Conservation (phyloP, 73 alveolate species). For the Tetrahymena malaccensis region DNA sequence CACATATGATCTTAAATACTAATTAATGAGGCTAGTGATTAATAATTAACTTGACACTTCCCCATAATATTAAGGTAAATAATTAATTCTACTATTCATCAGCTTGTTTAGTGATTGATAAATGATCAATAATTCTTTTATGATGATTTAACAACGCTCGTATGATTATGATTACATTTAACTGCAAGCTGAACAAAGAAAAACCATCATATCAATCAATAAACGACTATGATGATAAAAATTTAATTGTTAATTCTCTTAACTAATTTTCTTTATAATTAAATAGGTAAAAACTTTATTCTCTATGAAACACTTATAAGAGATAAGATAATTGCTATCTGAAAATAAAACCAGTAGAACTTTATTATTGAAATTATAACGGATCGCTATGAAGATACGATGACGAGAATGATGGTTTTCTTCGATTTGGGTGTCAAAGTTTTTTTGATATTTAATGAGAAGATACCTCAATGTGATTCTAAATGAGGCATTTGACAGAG, state of each 20-base stretch:
- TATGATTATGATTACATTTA: background rate
- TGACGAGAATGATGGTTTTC: background rate
- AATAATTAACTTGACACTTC: background rate
- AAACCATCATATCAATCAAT: background rate
- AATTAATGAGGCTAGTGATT: background rate
- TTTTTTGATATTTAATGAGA: background rate
- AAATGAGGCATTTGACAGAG: slow-evolving; percentile 1
- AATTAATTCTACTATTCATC: background rate
- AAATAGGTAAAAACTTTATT: background rate
- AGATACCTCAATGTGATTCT: background rate
- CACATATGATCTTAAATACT: background rate
- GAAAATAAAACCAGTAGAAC: background rate
- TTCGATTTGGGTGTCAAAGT: background rate
- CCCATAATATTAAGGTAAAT: background rate
- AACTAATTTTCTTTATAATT: background rate
- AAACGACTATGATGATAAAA: background rate
- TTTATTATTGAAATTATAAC: background rate
- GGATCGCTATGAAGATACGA: background rate
- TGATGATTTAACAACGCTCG: background rate
- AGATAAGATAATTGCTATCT: background rate
- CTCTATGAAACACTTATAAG: background rate
- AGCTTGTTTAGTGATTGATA: background rate
- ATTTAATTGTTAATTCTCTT: too few species aligned
- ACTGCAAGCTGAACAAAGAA: background rate
- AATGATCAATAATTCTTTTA: background rate